Base-by-base conservation (phyloP, 257 asterid species). In the Nicotiana knightiana region DNA sequence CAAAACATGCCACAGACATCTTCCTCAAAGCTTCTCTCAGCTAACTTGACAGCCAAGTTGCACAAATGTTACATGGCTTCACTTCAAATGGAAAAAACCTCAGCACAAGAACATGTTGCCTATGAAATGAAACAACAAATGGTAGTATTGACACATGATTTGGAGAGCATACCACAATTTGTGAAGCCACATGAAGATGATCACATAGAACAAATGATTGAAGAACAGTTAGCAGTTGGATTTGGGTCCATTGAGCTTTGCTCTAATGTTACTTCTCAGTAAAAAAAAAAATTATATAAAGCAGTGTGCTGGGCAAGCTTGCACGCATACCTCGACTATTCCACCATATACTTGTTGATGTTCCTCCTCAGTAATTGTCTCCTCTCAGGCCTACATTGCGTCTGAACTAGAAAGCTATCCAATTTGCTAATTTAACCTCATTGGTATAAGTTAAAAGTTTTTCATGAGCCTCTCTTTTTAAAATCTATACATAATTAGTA, bases 121-220 rank as follows among this genome's bases (percentile, higher is more conserved):
- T 46, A 24, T 71, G 33, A 71, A 48, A 73, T 73, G 79, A 51
- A 51, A 51, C 53, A 37, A 37, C 61, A 46, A 79, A 21, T 79
- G 71, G 18, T 62, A 55, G 35, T 51, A 4, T 48, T 46, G 53
- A 35, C 46, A 21, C 63, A 51, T 21, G 80, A 73, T 30, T 32
- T 73, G 51, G 71, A 61, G 18, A 81, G 76, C 11, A 75, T 59
- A 35, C 85, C 81, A 21, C 84, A 83, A 64, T 77, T 55, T 55
- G 75, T 86, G 28, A 85, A 84, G 83, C 82, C 86, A 35, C 88
- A 90, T 63, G 97, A 92, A 85, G 97, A 94, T 79, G 94, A 91
- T 83, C 91, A 93, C 21, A 93, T 94, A 28, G 94, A 92, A 84
- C 96, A 92, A 87, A 93, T 93, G 97, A 94, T 94, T 82, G 90